Conservation (phyloP, 2,329 filamentous ascomycete genomes). For the Nemania sp. region DNA sequence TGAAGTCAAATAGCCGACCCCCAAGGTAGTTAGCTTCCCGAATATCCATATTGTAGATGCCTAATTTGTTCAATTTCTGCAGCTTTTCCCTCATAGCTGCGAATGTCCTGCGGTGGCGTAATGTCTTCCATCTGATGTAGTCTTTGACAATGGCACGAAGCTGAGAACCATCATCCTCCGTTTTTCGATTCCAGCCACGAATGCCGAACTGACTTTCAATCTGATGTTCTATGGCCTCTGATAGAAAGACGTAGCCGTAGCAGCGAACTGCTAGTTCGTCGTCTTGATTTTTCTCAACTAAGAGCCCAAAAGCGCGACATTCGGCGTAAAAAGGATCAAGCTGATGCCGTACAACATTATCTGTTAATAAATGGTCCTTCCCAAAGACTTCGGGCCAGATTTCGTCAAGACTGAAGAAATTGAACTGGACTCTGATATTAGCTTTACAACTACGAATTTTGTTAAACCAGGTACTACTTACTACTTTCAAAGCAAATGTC, state of each 20-base stretch:
- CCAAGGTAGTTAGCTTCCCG: conserved; percentile 31
- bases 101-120: background rate
- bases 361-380: background rate
- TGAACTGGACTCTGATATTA: conserved; percentile 5
- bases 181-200: conserved; percentile 10
- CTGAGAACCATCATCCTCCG: background rate
- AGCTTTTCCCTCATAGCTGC: conserved; percentile 30
- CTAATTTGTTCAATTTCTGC: conserved; percentile 29
- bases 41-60: conserved; percentile 39
- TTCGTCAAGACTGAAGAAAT: background rate
- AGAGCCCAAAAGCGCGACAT: conserved; percentile 9
- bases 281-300: background rate
- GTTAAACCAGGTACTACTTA: too few species aligned
- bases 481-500: conserved; percentile 1
- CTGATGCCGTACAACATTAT: conserved; percentile 3
- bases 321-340: conserved; percentile 16
- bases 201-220: too few species aligned
- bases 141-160: conserved; percentile 19
- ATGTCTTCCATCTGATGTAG: conserved; percentile 4
- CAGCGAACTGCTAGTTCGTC: conserved; percentile 4
- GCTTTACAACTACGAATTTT: background rate
- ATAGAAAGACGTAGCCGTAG: too few species aligned
- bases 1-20: conserved; percentile 39
- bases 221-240: too few species aligned
- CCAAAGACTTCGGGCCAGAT: background rate